Evolutionary conservation across 169 alveolate species (phyloP).

Genomic region (Cryptosporidium parvum): DNA sequence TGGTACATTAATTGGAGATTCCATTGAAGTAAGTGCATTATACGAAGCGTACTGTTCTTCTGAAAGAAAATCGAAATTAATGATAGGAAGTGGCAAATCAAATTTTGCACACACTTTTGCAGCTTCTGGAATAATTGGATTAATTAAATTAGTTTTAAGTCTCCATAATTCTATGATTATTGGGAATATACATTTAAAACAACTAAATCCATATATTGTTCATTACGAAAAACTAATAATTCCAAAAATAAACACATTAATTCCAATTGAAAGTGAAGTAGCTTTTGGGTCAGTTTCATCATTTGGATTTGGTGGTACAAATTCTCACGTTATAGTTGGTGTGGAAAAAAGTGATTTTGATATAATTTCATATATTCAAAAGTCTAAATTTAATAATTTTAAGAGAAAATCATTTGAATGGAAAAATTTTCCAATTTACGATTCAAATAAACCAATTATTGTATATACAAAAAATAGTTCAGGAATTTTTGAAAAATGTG

Average conservation of each 20-base stretch:
- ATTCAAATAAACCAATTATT: neutral
- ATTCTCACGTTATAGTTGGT: constrained; percentile 51
- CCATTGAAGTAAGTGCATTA: constrained; percentile 65
- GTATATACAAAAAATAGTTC: constrained; percentile 1
- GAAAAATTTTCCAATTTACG: neutral
- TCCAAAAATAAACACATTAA: constrained; percentile 17
- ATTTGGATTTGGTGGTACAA: constrained; percentile 73
- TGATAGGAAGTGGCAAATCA: constrained; percentile 55
- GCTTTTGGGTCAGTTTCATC: constrained; percentile 62
- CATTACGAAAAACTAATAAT: neutral
- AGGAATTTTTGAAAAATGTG: constrained; percentile 21
- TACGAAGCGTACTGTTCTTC: constrained; percentile 57
- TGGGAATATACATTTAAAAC: constrained; percentile 50
- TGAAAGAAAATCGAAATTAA: constrained; percentile 19
- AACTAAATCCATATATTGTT: constrained; percentile 53
- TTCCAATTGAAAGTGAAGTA: constrained; percentile 1
- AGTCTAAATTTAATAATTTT: neutral
- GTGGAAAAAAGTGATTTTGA: constrained; percentile 45
- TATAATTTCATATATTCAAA: constrained; percentile 21
- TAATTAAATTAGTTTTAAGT: constrained; percentile 39
- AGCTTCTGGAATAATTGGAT: constrained; percentile 65
- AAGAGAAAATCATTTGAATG: constrained; percentile 47
- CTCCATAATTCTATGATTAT: constrained; percentile 20
- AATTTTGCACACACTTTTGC: constrained; percentile 54
- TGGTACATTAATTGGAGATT: constrained; percentile 65